Evolutionary conservation across 768 basidiomycete genomes (phyloP).

Genomic region (Calvatia gigantea): DNA sequence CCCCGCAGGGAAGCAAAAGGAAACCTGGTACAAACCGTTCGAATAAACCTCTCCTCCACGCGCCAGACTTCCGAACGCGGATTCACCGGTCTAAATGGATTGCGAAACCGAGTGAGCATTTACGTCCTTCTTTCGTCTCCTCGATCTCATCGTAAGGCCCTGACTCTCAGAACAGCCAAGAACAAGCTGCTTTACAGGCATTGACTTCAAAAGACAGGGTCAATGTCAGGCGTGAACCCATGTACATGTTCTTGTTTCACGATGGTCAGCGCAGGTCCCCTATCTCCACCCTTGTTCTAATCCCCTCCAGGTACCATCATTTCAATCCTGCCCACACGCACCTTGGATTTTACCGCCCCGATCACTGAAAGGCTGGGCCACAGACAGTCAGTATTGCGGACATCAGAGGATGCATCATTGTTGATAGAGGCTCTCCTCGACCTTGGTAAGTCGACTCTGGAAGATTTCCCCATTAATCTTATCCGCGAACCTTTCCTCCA

Average conservation of each 20-base stretch:
- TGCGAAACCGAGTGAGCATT: conserved; percentile 20
- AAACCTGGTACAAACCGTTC: background rate
- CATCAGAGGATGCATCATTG: conserved; percentile 57
- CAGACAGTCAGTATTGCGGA: conserved; percentile 56
- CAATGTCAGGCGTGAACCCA: conserved; percentile 50
- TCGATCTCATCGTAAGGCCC: background rate
- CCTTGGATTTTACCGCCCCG: conserved; percentile 45
- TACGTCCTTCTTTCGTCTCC: background rate
- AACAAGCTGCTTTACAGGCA: conserved; percentile 22
- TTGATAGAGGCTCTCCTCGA: conserved; percentile 63
- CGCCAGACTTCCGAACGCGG: conserved; percentile 12
- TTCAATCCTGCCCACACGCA: conserved; percentile 46
- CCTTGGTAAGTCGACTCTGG: conserved; percentile 26
- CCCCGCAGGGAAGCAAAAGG: background rate
- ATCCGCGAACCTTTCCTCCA: conserved; percentile 17
- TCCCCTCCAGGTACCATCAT: conserved; percentile 48
- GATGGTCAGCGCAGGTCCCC: conserved; percentile 38
- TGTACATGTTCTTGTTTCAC: conserved; percentile 63
- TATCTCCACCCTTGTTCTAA: background rate
- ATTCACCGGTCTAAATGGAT: conserved; percentile 24
- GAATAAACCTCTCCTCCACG: background rate
- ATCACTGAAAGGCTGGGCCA: conserved; percentile 56
- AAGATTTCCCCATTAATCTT: background rate
- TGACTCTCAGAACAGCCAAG: background rate
- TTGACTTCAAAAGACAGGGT: conserved; percentile 50